Base-by-base conservation (phyloP, 208 protist genomes). In the Trypanosoma lewisi region DNA sequence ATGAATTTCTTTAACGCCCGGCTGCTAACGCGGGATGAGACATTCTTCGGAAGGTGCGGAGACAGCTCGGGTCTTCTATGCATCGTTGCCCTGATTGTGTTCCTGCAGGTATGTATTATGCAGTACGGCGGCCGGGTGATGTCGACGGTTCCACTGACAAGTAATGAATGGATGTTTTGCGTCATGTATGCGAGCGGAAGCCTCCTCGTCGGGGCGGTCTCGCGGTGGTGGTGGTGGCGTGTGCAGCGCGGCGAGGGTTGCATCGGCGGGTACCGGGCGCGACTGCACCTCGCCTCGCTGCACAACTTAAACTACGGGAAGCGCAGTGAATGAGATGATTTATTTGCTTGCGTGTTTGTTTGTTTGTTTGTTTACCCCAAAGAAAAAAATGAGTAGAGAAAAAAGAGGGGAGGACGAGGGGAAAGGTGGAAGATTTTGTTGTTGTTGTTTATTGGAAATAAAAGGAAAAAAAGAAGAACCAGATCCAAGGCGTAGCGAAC, bases 1-100 rank as follows among this genome's bases (percentile, higher is more conserved):
- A 88, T 92, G 62, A 95, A 95, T 68, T 93, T 95, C 58, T 93
- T 95, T 62, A 95, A 95, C 49, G 89, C 89, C 0, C 81, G 89
- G 5, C 63, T 93, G 36, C 66, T 95, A 28, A 64, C 78, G 42
- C 57, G 59, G 33, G 66, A 68, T 36, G 79, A 87, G 63, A 45
- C 61, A 58, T 82, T 93, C 56, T 87, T 85, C 57, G 74, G 50
- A 31, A 75, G 85, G 39, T 88, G 78, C 63, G 42, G 49, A 9
- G 71, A 81, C 63, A 93, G 85, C 68, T 51, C 62, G 6, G 68
- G 76, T 12, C 66, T 95, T 23, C 45, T 91, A 4, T 12, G 70
- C 41, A 93, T 95, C 59, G 86, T 91, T 21, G 30, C 39, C 44
- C 19, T 69, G 27, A 95, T 95, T 73, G 74, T 71, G 11, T 36